Evolutionary conservation across 1,284 basidiomycete genomes (phyloP), one percentile per base, ranked within the genome.

Genomic region (Ganoderma boninense): DNA sequence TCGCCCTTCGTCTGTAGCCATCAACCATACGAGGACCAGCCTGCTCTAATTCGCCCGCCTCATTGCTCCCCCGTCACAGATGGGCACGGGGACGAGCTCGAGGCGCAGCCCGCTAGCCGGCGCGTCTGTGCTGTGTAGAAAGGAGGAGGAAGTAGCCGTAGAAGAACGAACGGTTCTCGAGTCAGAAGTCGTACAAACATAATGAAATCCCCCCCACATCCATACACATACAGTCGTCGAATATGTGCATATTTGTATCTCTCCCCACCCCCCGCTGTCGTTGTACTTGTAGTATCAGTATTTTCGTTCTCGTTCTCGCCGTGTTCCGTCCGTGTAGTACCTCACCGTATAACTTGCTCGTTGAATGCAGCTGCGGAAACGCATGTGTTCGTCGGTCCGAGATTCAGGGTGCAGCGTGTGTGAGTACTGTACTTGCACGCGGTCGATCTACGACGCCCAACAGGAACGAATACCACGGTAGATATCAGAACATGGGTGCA

Each of bases 221-320:
- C 54, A 57, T 57, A 57, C 54, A 35, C 54, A 57, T 35, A 57
- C 54, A 57, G 18, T 32, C 29, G 26, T 57, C 54, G 54, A 35
- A 57, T 32, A 57, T 35, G 32, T 35, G 54, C 54, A 57, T 35
- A 35, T 26, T 46, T 64, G 62, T 64, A 54, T 64, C 32, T 46
- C 26, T n/a, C 29, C 23, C 10, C 18, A 2, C 20, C 29, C 26
- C 29, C 29, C 46, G 29, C 46, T 44, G 2, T 40, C 29, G 44
- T 64, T 64, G 62, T 64, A 64, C 32, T 54, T 64, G 46, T 64
- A 64, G 46, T 43, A 52, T 32, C 7, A 35, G 29, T 57, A 35
- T 29, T 38, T 32, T 8, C 46, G 29, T 32, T 20, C n/a, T n/a
- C n/a, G n/a, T n/a, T n/a, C 18, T 35, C 18, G 46, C 38, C 38